Conservation (phyloP, 2,329 filamentous ascomycete species). For the Botrytis porri region DNA sequence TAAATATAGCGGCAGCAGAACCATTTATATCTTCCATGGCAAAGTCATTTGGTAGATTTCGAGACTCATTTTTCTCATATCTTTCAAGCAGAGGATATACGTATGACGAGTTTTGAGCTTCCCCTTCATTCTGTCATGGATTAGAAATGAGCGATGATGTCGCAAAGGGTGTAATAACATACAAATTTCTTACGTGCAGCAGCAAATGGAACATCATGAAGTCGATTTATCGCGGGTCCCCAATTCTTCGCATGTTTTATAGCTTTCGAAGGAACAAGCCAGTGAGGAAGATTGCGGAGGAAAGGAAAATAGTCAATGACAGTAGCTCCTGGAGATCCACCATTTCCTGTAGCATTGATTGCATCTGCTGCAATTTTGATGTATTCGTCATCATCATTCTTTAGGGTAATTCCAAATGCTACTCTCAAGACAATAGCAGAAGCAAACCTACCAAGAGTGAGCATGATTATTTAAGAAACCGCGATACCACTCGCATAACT, state of each 20-base stretch:
- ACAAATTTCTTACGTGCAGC: conserved; percentile 17
- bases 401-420: conserved; percentile 44
- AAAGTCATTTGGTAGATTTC: conserved; percentile 20
- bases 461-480: conserved; percentile 22
- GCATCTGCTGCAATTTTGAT: conserved; percentile 42
- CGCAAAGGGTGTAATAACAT: not conserved
- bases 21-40: conserved; percentile 43
- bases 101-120: conserved; percentile 14
- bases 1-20: conserved; percentile 46
- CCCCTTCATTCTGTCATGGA: conserved; percentile 19
- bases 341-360: conserved; percentile 30
- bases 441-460: conserved; percentile 37
- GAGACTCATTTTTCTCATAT: not conserved
- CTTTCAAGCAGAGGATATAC: conserved; percentile 16
- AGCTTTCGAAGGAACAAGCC: conserved; percentile 33
- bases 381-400: conserved; percentile 41
- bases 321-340: conserved; percentile 38
- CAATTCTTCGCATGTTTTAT: conserved; percentile 35
- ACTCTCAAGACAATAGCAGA: conserved; percentile 45
- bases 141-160: not conserved
- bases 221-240: conserved; percentile 39
- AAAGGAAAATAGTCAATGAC: conserved; percentile 49
- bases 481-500: not conserved
- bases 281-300: conserved; percentile 39
- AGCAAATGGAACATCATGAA: conserved; percentile 46